phyloP scores from a whole-genome alignment of 208 protist genomes.

The Vickermania spadyakhi region DNA sequence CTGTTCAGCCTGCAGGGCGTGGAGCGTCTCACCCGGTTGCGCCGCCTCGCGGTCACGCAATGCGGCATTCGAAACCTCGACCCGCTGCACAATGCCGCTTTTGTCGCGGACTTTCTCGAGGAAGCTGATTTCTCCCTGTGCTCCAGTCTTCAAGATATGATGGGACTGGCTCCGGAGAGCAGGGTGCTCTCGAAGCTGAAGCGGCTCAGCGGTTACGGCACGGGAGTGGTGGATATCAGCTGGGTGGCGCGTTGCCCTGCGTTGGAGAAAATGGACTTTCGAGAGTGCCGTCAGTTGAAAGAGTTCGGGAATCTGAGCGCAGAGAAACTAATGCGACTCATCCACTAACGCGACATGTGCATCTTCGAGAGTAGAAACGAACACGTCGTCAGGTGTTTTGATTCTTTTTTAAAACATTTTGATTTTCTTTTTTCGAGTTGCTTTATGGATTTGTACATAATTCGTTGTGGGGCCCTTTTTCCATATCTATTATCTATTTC shows the following conservation, averaged over 20 bases:
- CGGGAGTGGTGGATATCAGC: background rate
- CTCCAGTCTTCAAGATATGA: background rate
- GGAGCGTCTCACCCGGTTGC: background rate
- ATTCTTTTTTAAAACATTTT: too few relatives aligned
- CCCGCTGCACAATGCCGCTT: background rate
- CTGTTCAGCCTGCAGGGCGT: background rate
- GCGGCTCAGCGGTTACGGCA: background rate
- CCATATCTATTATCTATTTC: too few relatives aligned
- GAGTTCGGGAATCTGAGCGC: background rate
- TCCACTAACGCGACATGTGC: too few relatives aligned
- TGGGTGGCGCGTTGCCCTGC: background rate
- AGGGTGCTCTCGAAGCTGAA: background rate
- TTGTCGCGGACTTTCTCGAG: background rate
- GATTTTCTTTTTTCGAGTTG: too few relatives aligned
- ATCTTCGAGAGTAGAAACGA: too few relatives aligned
- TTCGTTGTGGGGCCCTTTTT: too few relatives aligned
- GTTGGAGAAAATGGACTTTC: background rate
- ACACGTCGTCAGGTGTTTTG: too few relatives aligned
- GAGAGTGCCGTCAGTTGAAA: background rate
- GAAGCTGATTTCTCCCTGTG: background rate
- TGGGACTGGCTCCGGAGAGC: background rate
- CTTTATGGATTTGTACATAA: too few relatives aligned
- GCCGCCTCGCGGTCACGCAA: background rate
- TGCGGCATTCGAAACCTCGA: background rate
- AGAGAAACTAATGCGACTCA: conserved; percentile 1